These are phyloP conservation scores for Corylus avellana DNA, from an alignment of 306 rosid genomes.

Conservation along the genomic window DNA sequence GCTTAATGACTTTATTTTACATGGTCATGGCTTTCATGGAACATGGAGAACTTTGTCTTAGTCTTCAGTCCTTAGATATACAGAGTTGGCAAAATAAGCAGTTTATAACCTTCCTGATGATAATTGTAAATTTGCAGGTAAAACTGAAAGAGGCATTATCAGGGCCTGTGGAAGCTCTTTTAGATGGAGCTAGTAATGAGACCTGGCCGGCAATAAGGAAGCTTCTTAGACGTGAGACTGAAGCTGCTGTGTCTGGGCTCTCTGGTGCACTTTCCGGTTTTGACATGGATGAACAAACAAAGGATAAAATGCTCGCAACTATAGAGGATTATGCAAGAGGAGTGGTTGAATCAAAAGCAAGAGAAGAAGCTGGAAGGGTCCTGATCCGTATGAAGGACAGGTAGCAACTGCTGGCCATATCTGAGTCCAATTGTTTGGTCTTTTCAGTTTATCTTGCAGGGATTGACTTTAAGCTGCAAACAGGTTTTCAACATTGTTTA, in stretches of 20 bases:
- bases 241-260: slow-evolving; percentile 67
- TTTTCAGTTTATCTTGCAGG: slow-evolving; percentile 10
- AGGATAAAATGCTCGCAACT: slow-evolving; percentile 47
- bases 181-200: slow-evolving; percentile 85
- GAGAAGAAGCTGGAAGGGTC: slow-evolving; percentile 95
- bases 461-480: slow-evolving; percentile 38
- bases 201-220: slow-evolving; percentile 89
- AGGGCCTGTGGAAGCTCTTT: slow-evolving; percentile 84
- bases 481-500: slow-evolving; percentile 90
- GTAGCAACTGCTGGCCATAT: slow-evolving; percentile 44
- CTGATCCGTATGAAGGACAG: slow-evolving; percentile 94
- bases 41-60: slow-evolving; percentile 12
- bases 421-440: slow-evolving; percentile 6
- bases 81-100: slow-evolving; percentile 15
- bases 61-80: slow-evolving; percentile 15
- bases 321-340: slow-evolving; percentile 69
- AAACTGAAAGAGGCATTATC: slow-evolving; percentile 75
- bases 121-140: slow-evolving; percentile 51
- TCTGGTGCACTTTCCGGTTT: slow-evolving; percentile 71
- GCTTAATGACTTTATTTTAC: slow-evolving; percentile 19
- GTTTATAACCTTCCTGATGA: slow-evolving; percentile 35
- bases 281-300: slow-evolving; percentile 70
- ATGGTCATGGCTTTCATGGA: background rate
- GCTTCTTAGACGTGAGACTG: slow-evolving; percentile 73
- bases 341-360: slow-evolving; percentile 81